These are phyloP conservation scores for Tothia fuscella DNA, from an alignment of 2,329 filamentous ascomycete species.

Conservation along the genomic window DNA sequence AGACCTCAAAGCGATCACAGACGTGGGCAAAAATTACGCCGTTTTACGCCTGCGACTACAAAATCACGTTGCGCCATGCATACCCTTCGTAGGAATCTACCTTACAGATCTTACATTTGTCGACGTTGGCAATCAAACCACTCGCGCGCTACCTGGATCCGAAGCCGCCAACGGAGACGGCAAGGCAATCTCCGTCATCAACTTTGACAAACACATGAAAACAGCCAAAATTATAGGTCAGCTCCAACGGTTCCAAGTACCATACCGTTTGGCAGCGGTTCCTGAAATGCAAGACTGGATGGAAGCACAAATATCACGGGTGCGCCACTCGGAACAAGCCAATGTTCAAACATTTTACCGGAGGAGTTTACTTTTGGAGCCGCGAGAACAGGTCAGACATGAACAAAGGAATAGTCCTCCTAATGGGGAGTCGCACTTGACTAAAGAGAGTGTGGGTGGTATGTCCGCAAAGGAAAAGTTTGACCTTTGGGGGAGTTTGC, in stretches of 20 bases:
- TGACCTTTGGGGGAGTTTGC: conserved; percentile 10
- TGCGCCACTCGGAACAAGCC: conserved; percentile 48
- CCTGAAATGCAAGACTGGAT: conserved; percentile 92
- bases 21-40: conserved; percentile 84
- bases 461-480: conserved; percentile 10
- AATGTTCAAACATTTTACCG: conserved; percentile 62
- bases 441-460: conserved; percentile 7
- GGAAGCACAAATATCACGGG: conserved; percentile 63
- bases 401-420: background rate
- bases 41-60: conserved; percentile 72
- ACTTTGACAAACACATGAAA: conserved; percentile 93
- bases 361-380: conserved; percentile 74
- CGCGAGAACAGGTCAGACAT: conserved; percentile 32
- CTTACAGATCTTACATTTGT: conserved; percentile 93
- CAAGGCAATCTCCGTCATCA: conserved; percentile 60
- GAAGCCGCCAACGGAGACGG: conserved; percentile 47
- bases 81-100: conserved; percentile 94
- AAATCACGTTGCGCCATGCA: conserved; percentile 77
- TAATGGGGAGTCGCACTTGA: background rate
- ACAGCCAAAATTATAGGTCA: conserved; percentile 94
- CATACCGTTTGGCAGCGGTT: conserved; percentile 71
- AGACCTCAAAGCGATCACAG: conserved; percentile 69
- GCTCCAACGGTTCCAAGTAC: conserved; percentile 89
- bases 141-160: conserved; percentile 57
- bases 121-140: conserved; percentile 83